Conservation (phyloP, 345 rosid genomes). For the Linum usitatissimum region DNA sequence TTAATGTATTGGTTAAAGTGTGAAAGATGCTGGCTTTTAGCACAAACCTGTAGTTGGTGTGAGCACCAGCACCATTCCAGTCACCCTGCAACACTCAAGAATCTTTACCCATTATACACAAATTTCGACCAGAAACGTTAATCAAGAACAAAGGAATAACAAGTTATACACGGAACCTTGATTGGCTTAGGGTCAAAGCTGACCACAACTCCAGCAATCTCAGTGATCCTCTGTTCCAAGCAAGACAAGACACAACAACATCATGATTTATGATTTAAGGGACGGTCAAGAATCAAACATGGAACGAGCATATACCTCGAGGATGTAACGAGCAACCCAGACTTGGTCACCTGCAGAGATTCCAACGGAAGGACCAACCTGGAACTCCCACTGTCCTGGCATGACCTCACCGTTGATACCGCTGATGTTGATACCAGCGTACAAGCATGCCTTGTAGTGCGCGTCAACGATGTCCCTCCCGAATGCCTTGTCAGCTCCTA, state of each 20-base stretch:
- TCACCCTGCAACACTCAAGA: slow-evolving; percentile 39
- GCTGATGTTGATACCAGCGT: slow-evolving; percentile 60
- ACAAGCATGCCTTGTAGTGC: slow-evolving; percentile 82
- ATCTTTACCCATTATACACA: background rate
- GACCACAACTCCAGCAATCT: slow-evolving; percentile 59
- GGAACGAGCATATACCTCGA: slow-evolving; percentile 43
- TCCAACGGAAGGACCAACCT: slow-evolving; percentile 71
- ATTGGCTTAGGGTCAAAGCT: slow-evolving; percentile 87
- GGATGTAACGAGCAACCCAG: slow-evolving; percentile 73
- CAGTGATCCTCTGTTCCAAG: slow-evolving; percentile 59
- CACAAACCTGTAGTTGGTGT: slow-evolving; percentile 64
- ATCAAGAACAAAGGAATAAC: background rate
- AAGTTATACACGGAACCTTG: slow-evolving; percentile 25
- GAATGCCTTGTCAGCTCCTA: slow-evolving; percentile 73
- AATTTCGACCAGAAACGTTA: background rate
- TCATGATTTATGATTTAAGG: background rate
- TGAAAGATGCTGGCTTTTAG: background rate
- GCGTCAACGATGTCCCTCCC: slow-evolving; percentile 69
- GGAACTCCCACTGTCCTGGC: slow-evolving; percentile 96
- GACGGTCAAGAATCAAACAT: background rate
- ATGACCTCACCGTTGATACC: slow-evolving; percentile 86
- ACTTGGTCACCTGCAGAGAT: slow-evolving; percentile 64
- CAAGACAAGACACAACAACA: background rate
- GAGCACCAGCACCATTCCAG: slow-evolving; percentile 98
- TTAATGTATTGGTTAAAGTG: background rate